Percentiles rank a stretch among this genome's conserved stretches.
Conservation (phyloP, 2,329 filamentous ascomycete genomes). For the Epichloe bromicola region DNA sequence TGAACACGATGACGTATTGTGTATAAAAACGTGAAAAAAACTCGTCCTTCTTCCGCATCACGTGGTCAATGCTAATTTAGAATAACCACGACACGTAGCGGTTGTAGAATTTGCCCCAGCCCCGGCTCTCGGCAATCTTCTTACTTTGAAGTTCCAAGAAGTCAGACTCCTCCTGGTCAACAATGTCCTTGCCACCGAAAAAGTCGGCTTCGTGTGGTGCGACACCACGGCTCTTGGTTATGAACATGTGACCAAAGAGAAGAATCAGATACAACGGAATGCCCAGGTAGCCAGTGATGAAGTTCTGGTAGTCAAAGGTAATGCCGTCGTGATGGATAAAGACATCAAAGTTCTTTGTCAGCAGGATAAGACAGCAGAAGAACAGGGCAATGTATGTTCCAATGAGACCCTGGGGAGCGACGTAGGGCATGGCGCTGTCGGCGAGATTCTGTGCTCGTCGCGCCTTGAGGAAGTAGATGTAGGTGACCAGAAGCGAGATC, state of each 20-base stretch:
- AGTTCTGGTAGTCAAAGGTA: conserved; percentile 59
- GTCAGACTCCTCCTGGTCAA: conserved; percentile 59
- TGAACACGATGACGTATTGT: not conserved
- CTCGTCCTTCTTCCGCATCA: not conserved
- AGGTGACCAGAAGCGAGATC: conserved; percentile 55
- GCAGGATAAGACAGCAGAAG: conserved; percentile 58
- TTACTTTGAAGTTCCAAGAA: conserved; percentile 38
- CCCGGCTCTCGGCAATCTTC: conserved; percentile 14
- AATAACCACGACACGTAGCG: conserved; percentile 26
- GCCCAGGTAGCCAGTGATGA: conserved; percentile 65
- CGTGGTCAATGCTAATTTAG: conserved; percentile 9
- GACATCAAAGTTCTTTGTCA: conserved; percentile 74
- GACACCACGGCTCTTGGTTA: conserved; percentile 40
- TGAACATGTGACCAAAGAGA: conserved; percentile 55
- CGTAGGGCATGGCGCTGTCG: conserved; percentile 45
- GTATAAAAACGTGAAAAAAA: not conserved
- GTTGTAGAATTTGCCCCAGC: conserved; percentile 23
- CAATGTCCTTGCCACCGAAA: conserved; percentile 58
- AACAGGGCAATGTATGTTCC: conserved; percentile 56
- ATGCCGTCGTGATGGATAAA: conserved; percentile 44
- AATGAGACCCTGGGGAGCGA: conserved; percentile 56
- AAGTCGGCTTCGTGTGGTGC: conserved; percentile 51
- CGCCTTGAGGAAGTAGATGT: conserved; percentile 53
- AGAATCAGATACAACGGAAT: conserved; percentile 62
- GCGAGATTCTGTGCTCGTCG: conserved; percentile 47